Conservation (phyloP, 2,329 filamentous ascomycete genomes). For the Diaporthe caulivora region DNA sequence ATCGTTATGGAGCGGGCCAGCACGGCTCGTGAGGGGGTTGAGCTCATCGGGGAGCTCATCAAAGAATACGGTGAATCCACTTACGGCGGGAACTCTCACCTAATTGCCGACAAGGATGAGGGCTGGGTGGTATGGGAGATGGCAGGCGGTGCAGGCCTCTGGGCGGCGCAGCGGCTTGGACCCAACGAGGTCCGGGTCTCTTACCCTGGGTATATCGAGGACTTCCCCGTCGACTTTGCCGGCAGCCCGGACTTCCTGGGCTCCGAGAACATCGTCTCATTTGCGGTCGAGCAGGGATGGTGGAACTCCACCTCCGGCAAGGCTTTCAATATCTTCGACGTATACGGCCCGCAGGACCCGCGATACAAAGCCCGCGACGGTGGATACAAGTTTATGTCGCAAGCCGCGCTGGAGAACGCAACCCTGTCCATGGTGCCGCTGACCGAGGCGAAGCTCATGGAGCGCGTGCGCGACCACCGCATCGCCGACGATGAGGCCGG, state of each 20-base stretch:
- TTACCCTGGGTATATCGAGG: constrained; percentile 15
- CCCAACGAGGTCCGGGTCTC: constrained; percentile 5
- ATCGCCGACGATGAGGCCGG: constrained; percentile 22
- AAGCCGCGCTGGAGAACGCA: constrained; percentile 7
- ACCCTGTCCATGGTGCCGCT: constrained; percentile 9
- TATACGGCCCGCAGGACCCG: constrained; percentile 20
- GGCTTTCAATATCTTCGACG: constrained; percentile 19
- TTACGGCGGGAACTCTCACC: neutral
- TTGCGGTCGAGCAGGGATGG: constrained; percentile 17
- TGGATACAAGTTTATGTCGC: constrained; percentile 11
- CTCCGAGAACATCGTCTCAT: constrained; percentile 13
- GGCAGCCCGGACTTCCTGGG: neutral
- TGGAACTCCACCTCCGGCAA: constrained; percentile 11
- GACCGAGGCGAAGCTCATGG: constrained; percentile 21
- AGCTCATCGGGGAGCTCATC: constrained; percentile 24
- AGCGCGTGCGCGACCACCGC: constrained; percentile 22
- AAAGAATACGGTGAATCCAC: neutral
- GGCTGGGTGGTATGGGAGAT: constrained; percentile 25
- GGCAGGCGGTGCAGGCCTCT: constrained; percentile 5
- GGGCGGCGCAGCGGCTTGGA: constrained; percentile 6
- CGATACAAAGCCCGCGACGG: constrained; percentile 25
- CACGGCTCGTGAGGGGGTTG: constrained; percentile 6
- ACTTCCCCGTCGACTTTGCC: constrained; percentile 19
- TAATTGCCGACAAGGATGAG: constrained; percentile 21
- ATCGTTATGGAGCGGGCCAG: constrained; percentile 25